Percentiles rank a stretch among this genome's conserved stretches.
Conservation (phyloP, 768 basidiomycete species). For the Kwoniella pini region DNA sequence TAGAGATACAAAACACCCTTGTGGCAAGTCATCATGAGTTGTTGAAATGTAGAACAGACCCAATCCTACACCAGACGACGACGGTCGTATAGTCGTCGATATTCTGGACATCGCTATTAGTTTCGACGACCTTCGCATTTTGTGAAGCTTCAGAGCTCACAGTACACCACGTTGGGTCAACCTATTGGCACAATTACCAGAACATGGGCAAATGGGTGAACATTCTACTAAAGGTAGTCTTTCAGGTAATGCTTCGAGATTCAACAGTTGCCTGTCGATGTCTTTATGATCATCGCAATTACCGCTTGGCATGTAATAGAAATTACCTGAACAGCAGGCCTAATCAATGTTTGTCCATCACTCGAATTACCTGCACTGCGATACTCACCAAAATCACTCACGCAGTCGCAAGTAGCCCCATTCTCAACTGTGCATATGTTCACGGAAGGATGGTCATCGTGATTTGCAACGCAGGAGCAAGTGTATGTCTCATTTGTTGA, state of each 20-base stretch:
- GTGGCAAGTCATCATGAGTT: conserved; percentile 3
- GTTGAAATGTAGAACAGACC: conserved; percentile 40
- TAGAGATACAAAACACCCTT: conserved; percentile 49
- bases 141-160: conserved; percentile 32
- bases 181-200: conserved; percentile 33
- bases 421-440: conserved; percentile 23
- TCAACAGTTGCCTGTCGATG: conserved; percentile 10
- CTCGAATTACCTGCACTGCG: too few species aligned
- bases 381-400: conserved; percentile 34
- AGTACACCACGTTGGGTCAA: conserved; percentile 43
- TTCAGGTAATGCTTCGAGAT: conserved; percentile 47
- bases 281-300: not conserved
- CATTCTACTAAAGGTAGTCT: conserved; percentile 53
- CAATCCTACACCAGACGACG: conserved; percentile 30
- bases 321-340: conserved; percentile 45
- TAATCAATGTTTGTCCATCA: too few species aligned
- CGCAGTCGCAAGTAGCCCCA: conserved; percentile 40
- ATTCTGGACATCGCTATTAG: conserved; percentile 10
- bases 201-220: conserved; percentile 40
- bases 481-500: not conserved
- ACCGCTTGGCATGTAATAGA: conserved; percentile 23
- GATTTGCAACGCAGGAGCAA: conserved; percentile 13
- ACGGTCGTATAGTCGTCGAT: conserved; percentile 14
- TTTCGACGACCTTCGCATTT: not conserved
- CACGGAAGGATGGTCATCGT: not conserved